Conservation (phyloP, 2,329 filamentous ascomycete genomes). For the Cordyceps farinosa region DNA sequence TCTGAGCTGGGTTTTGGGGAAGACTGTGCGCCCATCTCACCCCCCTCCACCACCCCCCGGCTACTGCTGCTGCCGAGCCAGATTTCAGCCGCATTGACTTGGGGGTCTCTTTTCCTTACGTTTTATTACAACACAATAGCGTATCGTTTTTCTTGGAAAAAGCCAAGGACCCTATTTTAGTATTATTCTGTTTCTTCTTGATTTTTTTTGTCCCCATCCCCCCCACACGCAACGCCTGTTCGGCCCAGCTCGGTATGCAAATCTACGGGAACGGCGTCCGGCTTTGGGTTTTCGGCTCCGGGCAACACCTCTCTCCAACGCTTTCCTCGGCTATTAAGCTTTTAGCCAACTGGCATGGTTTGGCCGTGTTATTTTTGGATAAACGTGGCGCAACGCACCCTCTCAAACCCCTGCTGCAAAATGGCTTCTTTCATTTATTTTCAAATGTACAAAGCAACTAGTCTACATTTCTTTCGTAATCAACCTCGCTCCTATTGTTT, state of each 20-base stretch:
- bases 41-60: background rate
- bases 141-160: too few relatives aligned
- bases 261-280: slow-evolving; percentile 8
- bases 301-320: background rate
- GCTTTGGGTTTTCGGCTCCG: slow-evolving; percentile 11
- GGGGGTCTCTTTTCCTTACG: background rate
- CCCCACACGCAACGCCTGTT: background rate
- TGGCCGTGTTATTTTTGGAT: background rate
- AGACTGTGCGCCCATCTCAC: background rate
- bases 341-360: background rate
- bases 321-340: slow-evolving; percentile 16
- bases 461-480: background rate
- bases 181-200: background rate
- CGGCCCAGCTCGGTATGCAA: slow-evolving; percentile 9
- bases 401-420: background rate
- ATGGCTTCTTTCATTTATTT: background rate
- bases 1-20: background rate
- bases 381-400: background rate
- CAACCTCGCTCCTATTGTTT: background rate
- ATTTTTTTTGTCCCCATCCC: background rate
- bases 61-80: slow-evolving; percentile 3
- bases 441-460: background rate
- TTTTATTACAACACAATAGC: background rate
- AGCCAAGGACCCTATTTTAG: background rate
- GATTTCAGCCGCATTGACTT: background rate